A percentile compares a stretch with the other conserved stretches of the same genome.
phyloP scores from a whole-genome alignment of 257 asterid genomes.

The Eustoma russellianum region DNA sequence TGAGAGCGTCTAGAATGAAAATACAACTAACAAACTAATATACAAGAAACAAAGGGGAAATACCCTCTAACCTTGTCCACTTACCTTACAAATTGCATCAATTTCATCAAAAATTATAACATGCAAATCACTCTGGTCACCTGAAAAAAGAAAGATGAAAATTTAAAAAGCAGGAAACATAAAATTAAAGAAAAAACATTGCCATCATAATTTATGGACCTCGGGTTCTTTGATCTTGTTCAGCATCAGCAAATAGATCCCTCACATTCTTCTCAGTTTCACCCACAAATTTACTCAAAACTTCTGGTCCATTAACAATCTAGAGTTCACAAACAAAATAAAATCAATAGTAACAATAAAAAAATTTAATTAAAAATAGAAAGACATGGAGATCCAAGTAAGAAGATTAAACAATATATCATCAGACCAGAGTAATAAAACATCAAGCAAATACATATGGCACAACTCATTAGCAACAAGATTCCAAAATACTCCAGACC shows the following conservation, averaged over 20 bases:
- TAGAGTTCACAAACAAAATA: constrained; percentile 15
- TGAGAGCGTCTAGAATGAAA: background rate
- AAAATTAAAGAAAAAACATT: constrained; percentile 1
- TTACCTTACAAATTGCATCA: constrained; percentile 99
- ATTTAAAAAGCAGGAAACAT: constrained; percentile 13
- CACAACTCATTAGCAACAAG: too few relatives aligned
- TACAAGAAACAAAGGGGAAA: constrained; percentile 1
- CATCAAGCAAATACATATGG: too few relatives aligned
- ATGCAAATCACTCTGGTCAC: constrained; percentile 96
- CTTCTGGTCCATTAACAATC: constrained; percentile 99
- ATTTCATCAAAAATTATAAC: constrained; percentile 98
- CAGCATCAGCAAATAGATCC: constrained; percentile 99
- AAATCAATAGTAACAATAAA: too few relatives aligned
- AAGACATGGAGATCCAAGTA: too few relatives aligned
- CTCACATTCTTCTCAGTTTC: constrained; percentile 98
- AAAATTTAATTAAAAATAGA: too few relatives aligned
- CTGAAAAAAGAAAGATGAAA: constrained; percentile 62
- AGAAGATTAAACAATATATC: too few relatives aligned
- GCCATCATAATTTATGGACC: constrained; percentile 37
- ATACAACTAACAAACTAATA: background rate
- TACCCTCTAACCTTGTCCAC: constrained; percentile 10
- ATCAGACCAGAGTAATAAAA: too few relatives aligned
- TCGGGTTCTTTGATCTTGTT: constrained; percentile 79
- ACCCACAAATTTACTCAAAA: constrained; percentile 93
- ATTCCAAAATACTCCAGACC: too few relatives aligned